Percentiles rank a stretch among this genome's conserved stretches.
Conservation (phyloP, 116 monocot species). For the Papilionanthe hybrid region DNA sequence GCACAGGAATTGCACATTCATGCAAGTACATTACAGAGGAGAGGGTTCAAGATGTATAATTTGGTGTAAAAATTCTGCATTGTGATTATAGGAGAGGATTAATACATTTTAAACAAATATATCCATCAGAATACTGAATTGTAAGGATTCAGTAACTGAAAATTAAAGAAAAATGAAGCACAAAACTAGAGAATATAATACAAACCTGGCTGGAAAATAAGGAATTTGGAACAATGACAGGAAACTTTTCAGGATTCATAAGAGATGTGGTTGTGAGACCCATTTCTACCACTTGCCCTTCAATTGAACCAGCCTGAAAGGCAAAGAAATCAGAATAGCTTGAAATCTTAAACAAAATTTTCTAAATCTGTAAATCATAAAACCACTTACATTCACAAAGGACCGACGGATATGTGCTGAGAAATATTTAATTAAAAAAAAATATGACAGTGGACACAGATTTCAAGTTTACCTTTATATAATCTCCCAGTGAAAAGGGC, state of each 20-base stretch:
- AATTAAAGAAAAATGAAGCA: not conserved
- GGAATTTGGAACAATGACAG: conserved; percentile 88
- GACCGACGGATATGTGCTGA: not conserved
- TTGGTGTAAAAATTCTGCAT: not conserved
- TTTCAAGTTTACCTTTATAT: conserved; percentile 55
- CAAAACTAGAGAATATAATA: not conserved
- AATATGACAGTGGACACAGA: not conserved
- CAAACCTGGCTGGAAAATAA: conserved; percentile 85
- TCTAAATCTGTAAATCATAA: not conserved
- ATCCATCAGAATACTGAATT: not conserved
- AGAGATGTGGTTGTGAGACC: conserved; percentile 78
- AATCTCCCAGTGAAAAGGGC: conserved; percentile 76
- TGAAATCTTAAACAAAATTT: not conserved
- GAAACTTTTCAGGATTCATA: conserved; percentile 77
- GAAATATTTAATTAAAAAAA: not conserved
- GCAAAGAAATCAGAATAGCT: not conserved
- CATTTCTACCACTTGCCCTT: conserved; percentile 82
- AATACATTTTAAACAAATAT: not conserved
- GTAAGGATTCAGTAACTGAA: conserved; percentile 1
- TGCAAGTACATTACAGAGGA: not conserved
- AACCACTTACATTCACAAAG: not conserved
- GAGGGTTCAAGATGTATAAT: not conserved
- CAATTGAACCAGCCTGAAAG: conserved; percentile 78
- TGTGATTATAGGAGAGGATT: not conserved
- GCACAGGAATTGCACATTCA: not conserved